Evolutionary conservation across 139 green algal species (phyloP).

Genomic region (Chlorella sp.): DNA sequence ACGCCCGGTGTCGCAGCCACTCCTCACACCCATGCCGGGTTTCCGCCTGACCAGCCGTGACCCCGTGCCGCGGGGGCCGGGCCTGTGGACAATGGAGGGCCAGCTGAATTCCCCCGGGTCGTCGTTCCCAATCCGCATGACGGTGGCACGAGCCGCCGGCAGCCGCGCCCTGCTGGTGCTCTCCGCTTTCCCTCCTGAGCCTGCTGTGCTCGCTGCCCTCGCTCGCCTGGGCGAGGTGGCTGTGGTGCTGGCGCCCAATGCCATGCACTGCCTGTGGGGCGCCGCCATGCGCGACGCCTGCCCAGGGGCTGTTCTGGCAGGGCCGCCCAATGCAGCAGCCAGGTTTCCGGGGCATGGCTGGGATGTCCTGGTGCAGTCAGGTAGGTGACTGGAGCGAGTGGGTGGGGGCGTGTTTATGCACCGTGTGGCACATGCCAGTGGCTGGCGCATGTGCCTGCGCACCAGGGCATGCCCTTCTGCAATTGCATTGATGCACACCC

Average conservation of each 20-base stretch:
- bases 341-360: neutral
- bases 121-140: neutral
- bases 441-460: neutral
- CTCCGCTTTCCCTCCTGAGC: neutral
- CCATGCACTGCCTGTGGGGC: slow-evolving; percentile 20
- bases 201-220: neutral
- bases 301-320: neutral
- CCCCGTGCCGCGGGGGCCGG: neutral
- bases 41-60: neutral
- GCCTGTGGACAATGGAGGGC: neutral
- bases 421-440: neutral
- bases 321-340: neutral
- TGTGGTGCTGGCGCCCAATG: slow-evolving; percentile 11
- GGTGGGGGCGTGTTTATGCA: neutral
- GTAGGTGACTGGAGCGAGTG: neutral
- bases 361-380: neutral
- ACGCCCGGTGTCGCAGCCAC: too few species aligned
- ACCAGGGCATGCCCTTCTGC: too few species aligned
- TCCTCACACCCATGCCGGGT: too few species aligned
- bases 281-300: slow-evolving; percentile 6
- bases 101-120: neutral
- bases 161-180: neutral
- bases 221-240: neutral
- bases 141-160: neutral
- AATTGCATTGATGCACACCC: too few species aligned